Percentiles rank a stretch among this genome's conserved stretches.
Evolutionary conservation across 2,329 filamentous ascomycete species (phyloP).

Genomic region (Hypoxylon sp.): DNA sequence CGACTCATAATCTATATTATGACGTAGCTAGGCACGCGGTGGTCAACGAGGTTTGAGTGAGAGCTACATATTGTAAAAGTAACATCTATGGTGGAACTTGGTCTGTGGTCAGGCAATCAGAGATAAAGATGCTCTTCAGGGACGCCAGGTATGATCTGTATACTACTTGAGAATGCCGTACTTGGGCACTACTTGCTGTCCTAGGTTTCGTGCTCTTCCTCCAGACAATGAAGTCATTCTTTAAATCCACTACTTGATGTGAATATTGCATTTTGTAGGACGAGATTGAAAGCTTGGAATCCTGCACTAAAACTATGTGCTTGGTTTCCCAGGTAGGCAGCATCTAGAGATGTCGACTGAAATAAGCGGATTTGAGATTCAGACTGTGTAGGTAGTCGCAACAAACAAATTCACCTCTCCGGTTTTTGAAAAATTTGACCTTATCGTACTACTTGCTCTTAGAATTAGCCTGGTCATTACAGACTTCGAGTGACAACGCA

Average conservation of each 20-base stretch:
- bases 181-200: not conserved
- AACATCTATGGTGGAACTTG: not conserved
- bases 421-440: not conserved
- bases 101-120: not conserved
- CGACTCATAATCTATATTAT: slow-evolving; percentile 1
- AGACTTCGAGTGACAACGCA: slow-evolving; percentile 1
- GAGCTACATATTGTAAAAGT: not conserved
- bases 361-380: not conserved
- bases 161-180: not conserved
- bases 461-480: not conserved
- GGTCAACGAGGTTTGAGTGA: not conserved
- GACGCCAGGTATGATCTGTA: not conserved
- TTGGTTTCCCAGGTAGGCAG: not conserved
- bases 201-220: not conserved
- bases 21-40: not conserved
- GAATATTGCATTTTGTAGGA: not conserved
- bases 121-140: not conserved
- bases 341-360: slow-evolving; percentile 4
- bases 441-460: not conserved
- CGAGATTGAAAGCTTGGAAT: slow-evolving; percentile 1
- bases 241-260: not conserved
- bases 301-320: not conserved
- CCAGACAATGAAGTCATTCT: not conserved
- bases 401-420: slow-evolving; percentile 9
- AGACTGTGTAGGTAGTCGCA: not conserved